Percentiles rank a stretch among this genome's conserved stretches.
Conservation (phyloP, 192 early-diverging fungal species). For the Geosiphon pyriformis region DNA sequence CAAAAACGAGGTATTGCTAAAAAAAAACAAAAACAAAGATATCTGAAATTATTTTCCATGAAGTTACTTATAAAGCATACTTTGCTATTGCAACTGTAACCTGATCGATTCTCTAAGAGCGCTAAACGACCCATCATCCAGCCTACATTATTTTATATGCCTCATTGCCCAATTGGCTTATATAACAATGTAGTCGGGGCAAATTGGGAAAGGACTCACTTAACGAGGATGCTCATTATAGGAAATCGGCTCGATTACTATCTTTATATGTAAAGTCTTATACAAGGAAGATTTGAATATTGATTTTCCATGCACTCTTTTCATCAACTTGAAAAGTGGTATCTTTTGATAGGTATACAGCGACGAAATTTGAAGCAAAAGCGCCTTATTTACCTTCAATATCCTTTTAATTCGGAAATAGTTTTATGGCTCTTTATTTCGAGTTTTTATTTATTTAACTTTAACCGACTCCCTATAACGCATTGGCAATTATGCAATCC, state of each 20-base stretch:
- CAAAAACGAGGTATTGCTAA: constrained; percentile 14
- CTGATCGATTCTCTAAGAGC: constrained; percentile 28
- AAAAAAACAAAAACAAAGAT: too few species aligned
- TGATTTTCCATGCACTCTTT: neutral
- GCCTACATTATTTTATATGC: constrained; percentile 37
- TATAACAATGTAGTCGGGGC: constrained; percentile 33
- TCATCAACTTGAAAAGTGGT: neutral
- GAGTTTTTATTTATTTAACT: neutral
- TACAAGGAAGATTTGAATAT: neutral
- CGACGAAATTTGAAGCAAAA: neutral
- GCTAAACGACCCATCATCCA: constrained; percentile 18
- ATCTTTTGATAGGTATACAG: neutral
- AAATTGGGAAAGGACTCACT: constrained; percentile 30
- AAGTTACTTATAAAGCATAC: neutral
- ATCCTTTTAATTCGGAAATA: constrained; percentile 11
- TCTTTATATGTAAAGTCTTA: constrained; percentile 30
- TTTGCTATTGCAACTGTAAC: constrained; percentile 17
- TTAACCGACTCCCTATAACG: constrained; percentile 4
- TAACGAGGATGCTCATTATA: constrained; percentile 29
- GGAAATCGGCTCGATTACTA: constrained; percentile 41
- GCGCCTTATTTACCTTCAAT: constrained; percentile 15
- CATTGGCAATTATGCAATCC: constrained; percentile 11
- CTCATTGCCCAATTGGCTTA: constrained; percentile 39
- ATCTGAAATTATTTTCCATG: neutral
- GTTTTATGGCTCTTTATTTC: neutral